Evolutionary conservation across 2,329 filamentous ascomycete genomes (phyloP).

Genomic region (Colletotrichum karsti): DNA sequence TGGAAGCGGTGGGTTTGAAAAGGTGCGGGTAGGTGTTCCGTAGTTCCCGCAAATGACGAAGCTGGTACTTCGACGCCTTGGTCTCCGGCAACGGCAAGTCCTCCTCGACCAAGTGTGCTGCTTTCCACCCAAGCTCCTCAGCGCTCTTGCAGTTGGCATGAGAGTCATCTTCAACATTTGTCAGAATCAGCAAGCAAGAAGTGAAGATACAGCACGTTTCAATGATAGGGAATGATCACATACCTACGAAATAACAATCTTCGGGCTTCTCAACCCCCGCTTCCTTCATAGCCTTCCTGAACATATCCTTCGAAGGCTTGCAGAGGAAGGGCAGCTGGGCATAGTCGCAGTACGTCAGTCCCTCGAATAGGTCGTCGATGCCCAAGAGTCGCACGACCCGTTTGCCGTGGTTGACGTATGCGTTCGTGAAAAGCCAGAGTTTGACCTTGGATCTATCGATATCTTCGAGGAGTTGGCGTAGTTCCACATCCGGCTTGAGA

Average conservation of each 20-base stretch:
- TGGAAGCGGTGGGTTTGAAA: slow-evolving; percentile 68
- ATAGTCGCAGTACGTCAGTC: slow-evolving; percentile 96
- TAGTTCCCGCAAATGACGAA: slow-evolving; percentile 79
- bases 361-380: slow-evolving; percentile 91
- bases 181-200: slow-evolving; percentile 11
- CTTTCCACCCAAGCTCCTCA: slow-evolving; percentile 83
- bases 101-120: slow-evolving; percentile 85
- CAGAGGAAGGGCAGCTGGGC: slow-evolving; percentile 76
- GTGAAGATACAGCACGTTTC: too few species aligned
- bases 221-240: background rate
- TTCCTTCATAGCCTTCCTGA: slow-evolving; percentile 85
- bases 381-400: slow-evolving; percentile 84
- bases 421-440: slow-evolving; percentile 97
- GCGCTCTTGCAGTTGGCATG: slow-evolving; percentile 82
- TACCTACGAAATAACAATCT: slow-evolving; percentile 93
- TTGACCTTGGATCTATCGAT: slow-evolving; percentile 86
- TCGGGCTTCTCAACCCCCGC: slow-evolving; percentile 73
- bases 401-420: slow-evolving; percentile 87
- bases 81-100: slow-evolving; percentile 69
- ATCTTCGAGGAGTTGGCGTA: slow-evolving; percentile 80
- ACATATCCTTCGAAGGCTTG: slow-evolving; percentile 88
- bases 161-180: slow-evolving; percentile 75
- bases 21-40: slow-evolving; percentile 81
- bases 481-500: slow-evolving; percentile 78
- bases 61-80: slow-evolving; percentile 77